A percentile compares a stretch with the other conserved stretches of the same genome.
Evolutionary conservation across 306 rosid species (phyloP).

Genomic region (Medicago ruthenica): DNA sequence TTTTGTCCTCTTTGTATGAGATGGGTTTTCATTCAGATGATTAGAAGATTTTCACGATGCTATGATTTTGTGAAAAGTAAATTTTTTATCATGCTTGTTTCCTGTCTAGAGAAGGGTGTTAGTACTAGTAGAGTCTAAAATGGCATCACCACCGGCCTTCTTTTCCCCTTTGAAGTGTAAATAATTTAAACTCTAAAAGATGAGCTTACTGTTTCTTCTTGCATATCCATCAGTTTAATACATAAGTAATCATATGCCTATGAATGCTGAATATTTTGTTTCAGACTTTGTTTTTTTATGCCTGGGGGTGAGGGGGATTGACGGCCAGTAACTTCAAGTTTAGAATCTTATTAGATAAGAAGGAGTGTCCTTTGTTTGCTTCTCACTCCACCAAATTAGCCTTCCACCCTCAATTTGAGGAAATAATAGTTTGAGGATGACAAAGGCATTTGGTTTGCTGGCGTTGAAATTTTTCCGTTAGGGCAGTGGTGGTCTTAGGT

Average conservation of each 20-base stretch:
- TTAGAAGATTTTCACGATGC: constrained; percentile 1
- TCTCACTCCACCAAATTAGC: too few relatives aligned
- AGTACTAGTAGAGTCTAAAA: constrained; percentile 8
- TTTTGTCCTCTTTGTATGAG: constrained; percentile 15
- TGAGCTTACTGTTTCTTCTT: too few relatives aligned
- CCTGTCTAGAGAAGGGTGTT: not conserved
- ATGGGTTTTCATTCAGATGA: constrained; percentile 19
- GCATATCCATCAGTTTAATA: too few relatives aligned
- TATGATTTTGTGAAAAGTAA: not conserved
- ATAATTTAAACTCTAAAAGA: too few relatives aligned
- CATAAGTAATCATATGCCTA: too few relatives aligned
- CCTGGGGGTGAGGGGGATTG: too few relatives aligned
- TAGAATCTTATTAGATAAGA: too few relatives aligned
- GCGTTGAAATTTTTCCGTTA: not conserved
- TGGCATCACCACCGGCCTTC: not conserved
- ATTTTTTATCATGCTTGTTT: not conserved
- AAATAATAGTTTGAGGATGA: not conserved
- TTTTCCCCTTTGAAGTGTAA: too few relatives aligned
- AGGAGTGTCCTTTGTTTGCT: too few relatives aligned
- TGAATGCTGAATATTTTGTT: too few relatives aligned
- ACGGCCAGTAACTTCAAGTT: too few relatives aligned
- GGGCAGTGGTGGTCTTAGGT: not conserved
- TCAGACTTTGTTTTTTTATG: too few relatives aligned
- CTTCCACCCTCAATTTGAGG: constrained; percentile 9
- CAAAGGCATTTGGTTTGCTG: not conserved